Percentiles rank a stretch among this genome's conserved stretches.
Evolutionary conservation across 1,284 basidiomycete species (phyloP).

Genomic region (Lignosus rhinocerotis): DNA sequence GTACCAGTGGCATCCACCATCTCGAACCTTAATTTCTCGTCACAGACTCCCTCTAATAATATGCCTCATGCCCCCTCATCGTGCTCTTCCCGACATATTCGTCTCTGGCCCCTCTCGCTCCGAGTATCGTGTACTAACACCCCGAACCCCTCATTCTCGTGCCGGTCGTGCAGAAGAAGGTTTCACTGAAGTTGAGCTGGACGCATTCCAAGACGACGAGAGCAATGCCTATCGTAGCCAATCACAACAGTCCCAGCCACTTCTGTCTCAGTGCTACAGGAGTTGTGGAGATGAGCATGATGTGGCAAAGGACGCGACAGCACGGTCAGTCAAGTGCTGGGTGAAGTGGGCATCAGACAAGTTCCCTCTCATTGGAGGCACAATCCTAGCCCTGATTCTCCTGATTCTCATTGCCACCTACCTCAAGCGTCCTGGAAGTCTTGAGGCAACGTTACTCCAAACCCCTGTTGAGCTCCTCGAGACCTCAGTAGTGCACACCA

Average conservation of each 20-base stretch:
- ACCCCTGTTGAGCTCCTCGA: conserved; percentile 11
- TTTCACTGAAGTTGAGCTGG: conserved; percentile 47
- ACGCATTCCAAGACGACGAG: conserved; percentile 43
- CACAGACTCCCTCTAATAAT: too few species aligned
- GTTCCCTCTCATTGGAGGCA: conserved; percentile 45
- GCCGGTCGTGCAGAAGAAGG: conserved; percentile 58
- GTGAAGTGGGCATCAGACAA: conserved; percentile 13
- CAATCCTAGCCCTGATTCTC: conserved; percentile 47
- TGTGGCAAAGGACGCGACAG: conserved; percentile 1
- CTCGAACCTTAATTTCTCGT: background rate
- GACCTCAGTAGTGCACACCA: background rate
- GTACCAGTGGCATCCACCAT: background rate
- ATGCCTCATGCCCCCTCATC: conserved; percentile 8
- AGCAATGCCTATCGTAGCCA: conserved; percentile 36
- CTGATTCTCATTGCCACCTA: conserved; percentile 53
- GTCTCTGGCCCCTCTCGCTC: conserved; percentile 34
- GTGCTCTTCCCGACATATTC: conserved; percentile 22
- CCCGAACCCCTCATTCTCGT: conserved; percentile 63
- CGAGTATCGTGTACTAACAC: conserved; percentile 50
- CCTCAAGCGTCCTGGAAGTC: conserved; percentile 46
- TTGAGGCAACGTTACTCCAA: conserved; percentile 47
- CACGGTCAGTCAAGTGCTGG: background rate
- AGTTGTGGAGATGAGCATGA: conserved; percentile 41
- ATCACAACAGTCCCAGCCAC: conserved; percentile 46
- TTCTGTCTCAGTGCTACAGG: conserved; percentile 46